Evolutionary conservation across 2,329 filamentous ascomycete genomes (phyloP).

Genomic region (Epichloe bromicola): DNA sequence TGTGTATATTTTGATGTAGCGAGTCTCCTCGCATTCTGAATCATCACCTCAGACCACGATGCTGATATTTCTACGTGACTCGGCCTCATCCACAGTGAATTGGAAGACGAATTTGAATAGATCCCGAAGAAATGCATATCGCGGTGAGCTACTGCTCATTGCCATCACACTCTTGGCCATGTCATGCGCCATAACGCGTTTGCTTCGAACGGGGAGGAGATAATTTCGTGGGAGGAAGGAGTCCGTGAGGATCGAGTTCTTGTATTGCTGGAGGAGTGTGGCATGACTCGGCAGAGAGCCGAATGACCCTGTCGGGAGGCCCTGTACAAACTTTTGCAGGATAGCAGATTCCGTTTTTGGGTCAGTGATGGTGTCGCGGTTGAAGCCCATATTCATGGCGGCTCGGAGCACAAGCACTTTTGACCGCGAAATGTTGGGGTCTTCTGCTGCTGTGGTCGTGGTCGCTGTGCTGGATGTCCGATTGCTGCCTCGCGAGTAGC

Average conservation of each 20-base stretch:
- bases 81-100: conserved; percentile 67
- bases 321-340: conserved; percentile 64
- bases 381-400: conserved; percentile 73
- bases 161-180: conserved; percentile 66
- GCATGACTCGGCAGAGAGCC: conserved; percentile 59
- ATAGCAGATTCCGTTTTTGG: conserved; percentile 35
- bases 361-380: conserved; percentile 39
- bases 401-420: conserved; percentile 74
- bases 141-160: conserved; percentile 52
- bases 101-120: conserved; percentile 77
- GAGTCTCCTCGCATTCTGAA: not conserved
- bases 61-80: conserved; percentile 49
- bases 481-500: conserved; percentile 59
- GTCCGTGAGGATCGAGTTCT: conserved; percentile 64
- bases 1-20: not conserved
- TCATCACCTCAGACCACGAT: conserved; percentile 34
- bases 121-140: conserved; percentile 71
- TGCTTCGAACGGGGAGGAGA: conserved; percentile 37
- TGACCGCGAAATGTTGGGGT: conserved; percentile 62
- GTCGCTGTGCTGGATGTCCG: conserved; percentile 60
- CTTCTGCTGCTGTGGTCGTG: conserved; percentile 54
- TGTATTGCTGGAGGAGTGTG: conserved; percentile 64
- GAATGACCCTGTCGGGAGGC: conserved; percentile 64
- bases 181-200: conserved; percentile 54
- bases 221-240: conserved; percentile 35